Evolutionary conservation across 2,329 filamentous ascomycete species (phyloP), one percentile per base, ranked within the genome.

Genomic region (Didymella exigua): DNA sequence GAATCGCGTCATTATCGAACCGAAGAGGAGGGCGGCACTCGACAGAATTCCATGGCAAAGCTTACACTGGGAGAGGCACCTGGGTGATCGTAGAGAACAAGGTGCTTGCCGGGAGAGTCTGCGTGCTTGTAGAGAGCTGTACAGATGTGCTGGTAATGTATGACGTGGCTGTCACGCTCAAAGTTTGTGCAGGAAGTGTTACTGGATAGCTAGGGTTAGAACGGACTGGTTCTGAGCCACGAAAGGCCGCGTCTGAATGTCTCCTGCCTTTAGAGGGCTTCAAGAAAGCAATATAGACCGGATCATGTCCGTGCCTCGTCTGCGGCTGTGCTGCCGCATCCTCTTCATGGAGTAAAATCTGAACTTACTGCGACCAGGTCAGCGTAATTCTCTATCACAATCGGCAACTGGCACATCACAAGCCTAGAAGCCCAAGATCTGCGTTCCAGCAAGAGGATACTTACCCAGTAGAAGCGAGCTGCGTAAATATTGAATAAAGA

Each of bases 161-260:
- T 16, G 45, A 44, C 5, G 49, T 46, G 27, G 16, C 6, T 23
- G 31, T 23, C 19, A 37, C 19, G 34, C 34, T 43, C 5, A 45
- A 29, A 29, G 42, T 46, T 34, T 38, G 43, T 26, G 33, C 48
- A 6, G 48, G 40, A 31, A 49, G 46, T 5, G 37, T 41, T n/a
- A 26, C 19, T 46, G 31, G 43, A 24, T 27, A 27, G 24, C 34
- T 34, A 9, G 19, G n/a, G n/a, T 16, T 4, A 27, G 26, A 23
- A 18, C n/a, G 16, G 24, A 3, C 4, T 5, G n/a, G 10, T 27
- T 11, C 5, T 6, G 1, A 37, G 7, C 21, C 16, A 9, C 14
- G 8, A 41, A 16, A 14, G 36, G n/a, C n/a, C n/a, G n/a, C n/a
- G n/a, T n/a, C n/a, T n/a, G n/a, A n/a, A n/a, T n/a, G n/a, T n/a